Base-by-base conservation (phyloP, 805 yeast genomes). In the Torulaspora microellipsoides region DNA sequence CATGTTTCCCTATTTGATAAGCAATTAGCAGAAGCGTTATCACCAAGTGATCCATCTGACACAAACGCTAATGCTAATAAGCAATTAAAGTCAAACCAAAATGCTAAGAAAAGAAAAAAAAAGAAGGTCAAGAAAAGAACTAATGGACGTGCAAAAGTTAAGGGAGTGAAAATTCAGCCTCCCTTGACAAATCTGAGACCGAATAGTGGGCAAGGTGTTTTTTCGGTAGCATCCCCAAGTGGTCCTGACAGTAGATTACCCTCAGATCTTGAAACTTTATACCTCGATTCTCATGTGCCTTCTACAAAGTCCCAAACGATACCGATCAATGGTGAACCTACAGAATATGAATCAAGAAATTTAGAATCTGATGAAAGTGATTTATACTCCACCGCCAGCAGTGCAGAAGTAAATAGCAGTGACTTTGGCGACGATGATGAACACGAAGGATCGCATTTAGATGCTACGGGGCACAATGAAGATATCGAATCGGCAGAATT, bases 191-290 rank as follows among this genome's bases (percentile, higher is more conserved):
- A 25, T 2, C 38, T 29, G 14, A 37, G 38, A 23, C 27, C 43
- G 8, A 36, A 36, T 20, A 30, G 27, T n/a, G 39, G 37, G 32
- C 39, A 38, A 13, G 45, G 45, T 23, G 38, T 45, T 25, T 45
- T 38, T 23, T 28, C 48, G 15, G 34, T 45, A 15, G 45, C 48
- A n/a, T 34, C 48, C 10, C 48, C 48, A 14, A 35, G 42, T 10
- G 48, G 48, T 9, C 35, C 40, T 12, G 48, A 45, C 9, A 38
- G 36, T n/a, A 23, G 14, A 15, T 27, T 40, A 31, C 43, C 43
- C 5, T 6, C 29, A 17, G 36, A 20, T 7, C 25, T 20, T 20
- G 25, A 20, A 20, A 20, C 25, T 20, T 3, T 20, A 20, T 20
- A 20, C 25, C 8, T 20, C 2, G 25, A 20, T 20, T 20, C 25